A percentile compares a stretch with the other conserved stretches of the same genome.
Evolutionary conservation across 176 grass and related monocot species (phyloP).

Genomic region (Triticum timopheevii): DNA sequence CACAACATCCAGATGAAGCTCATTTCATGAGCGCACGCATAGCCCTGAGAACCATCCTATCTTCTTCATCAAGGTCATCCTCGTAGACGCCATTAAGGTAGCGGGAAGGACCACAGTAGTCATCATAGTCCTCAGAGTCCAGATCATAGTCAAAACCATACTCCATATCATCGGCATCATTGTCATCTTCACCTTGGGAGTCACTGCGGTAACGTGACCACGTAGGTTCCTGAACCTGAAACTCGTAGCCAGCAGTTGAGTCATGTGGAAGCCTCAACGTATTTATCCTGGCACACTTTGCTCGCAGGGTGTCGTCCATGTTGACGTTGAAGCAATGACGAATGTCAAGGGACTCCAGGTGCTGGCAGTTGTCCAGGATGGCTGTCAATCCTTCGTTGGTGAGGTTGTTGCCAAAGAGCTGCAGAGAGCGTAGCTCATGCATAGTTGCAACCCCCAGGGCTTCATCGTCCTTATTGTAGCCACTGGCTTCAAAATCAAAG

Average conservation of each 20-base stretch:
- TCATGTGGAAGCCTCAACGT: not conserved
- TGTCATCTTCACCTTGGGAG: not conserved
- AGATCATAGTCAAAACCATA: not conserved
- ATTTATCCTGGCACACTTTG: not conserved
- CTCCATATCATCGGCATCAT: not conserved
- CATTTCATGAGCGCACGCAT: not conserved
- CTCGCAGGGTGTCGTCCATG: not conserved
- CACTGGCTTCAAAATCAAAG: not conserved
- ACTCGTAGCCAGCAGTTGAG: not conserved
- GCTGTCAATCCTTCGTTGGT: not conserved
- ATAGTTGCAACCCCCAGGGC: not conserved
- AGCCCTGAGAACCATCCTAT: not conserved
- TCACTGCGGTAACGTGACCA: not conserved
- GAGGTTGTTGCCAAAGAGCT: not conserved
- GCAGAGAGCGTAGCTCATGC: not conserved
- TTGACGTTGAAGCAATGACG: not conserved
- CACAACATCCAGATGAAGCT: not conserved
- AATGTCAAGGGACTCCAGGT: not conserved
- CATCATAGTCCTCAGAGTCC: too few species aligned
- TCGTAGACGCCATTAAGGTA: not conserved
- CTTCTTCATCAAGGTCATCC: not conserved
- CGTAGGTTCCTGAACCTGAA: not conserved
- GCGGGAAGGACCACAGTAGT: too few species aligned
- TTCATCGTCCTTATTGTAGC: not conserved
- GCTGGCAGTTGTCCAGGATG: conserved; percentile 3